A percentile compares a stretch with the other conserved stretches of the same genome.
These are phyloP conservation scores for Skeletonema tropicum DNA, from an alignment of 108 stramenopile genomes.

Conservation along the genomic window DNA sequence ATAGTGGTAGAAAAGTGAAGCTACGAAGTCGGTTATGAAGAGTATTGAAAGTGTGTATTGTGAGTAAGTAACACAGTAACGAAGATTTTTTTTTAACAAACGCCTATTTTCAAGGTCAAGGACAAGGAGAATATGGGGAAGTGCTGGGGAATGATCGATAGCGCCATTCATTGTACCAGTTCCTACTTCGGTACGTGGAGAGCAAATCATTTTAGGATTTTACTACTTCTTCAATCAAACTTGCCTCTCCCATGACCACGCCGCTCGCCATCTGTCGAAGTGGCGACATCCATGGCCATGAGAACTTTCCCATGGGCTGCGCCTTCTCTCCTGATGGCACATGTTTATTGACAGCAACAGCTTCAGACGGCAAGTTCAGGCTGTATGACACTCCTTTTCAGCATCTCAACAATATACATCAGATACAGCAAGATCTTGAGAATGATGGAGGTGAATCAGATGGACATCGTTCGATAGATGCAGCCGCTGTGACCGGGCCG, in stretches of 20 bases:
- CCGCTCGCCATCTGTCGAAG: slow-evolving; percentile 22
- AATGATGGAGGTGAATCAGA: slow-evolving; percentile 6
- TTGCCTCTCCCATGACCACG: not conserved
- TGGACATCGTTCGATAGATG: not conserved
- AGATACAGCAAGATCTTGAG: not conserved
- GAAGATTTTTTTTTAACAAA: too few species aligned
- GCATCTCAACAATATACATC: not conserved
- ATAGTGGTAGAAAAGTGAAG: not conserved
- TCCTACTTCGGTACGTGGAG: too few species aligned
- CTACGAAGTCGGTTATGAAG: not conserved
- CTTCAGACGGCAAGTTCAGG: slow-evolving; percentile 53
- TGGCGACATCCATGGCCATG: slow-evolving; percentile 40
- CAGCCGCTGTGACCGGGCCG: not conserved
- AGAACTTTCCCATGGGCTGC: slow-evolving; percentile 71
- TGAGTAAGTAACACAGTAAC: too few species aligned
- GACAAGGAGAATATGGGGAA: too few species aligned
- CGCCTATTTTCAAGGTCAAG: too few species aligned
- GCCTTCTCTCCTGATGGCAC: slow-evolving; percentile 82
- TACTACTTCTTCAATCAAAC: too few species aligned
- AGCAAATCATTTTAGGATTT: too few species aligned
- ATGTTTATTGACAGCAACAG: slow-evolving; percentile 69
- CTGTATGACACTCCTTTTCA: slow-evolving; percentile 71
- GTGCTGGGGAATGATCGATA: too few species aligned
- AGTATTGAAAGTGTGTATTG: not conserved
- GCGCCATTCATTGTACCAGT: too few species aligned